phyloP scores from a whole-genome alignment of 805 yeast species.

The Hanseniaspora clermontiae region DNA sequence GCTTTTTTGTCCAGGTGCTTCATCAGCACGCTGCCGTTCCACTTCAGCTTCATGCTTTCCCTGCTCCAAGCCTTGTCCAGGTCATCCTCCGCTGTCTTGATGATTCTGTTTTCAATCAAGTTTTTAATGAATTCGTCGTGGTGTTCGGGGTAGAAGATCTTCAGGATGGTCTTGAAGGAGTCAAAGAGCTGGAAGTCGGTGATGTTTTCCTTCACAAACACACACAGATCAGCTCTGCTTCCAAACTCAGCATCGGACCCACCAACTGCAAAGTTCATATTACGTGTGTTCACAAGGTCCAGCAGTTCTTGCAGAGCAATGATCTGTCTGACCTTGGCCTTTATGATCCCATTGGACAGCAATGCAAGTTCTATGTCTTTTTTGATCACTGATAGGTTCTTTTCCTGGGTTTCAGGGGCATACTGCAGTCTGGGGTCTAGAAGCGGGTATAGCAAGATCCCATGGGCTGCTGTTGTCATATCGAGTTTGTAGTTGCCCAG shows the following conservation, averaged over 20 bases:
- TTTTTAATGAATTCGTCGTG: background rate
- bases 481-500: background rate
- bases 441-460: background rate
- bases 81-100: background rate
- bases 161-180: background rate
- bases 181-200: background rate
- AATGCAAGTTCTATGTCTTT: background rate
- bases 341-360: background rate
- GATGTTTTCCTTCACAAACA: background rate
- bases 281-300: background rate
- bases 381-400: background rate
- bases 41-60: slow-evolving; percentile 39
- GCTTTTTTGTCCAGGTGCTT: slow-evolving; percentile 45
- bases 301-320: background rate
- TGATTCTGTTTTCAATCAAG: background rate
- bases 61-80: background rate
- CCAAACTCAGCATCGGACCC: background rate
- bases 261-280: background rate
- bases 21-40: slow-evolving; percentile 64
- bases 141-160: background rate
- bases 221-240: background rate
- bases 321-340: background rate
- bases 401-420: background rate
- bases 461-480: background rate
- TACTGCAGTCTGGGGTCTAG: background rate